Conservation (phyloP, 192 early-diverging fungal species). For the Lunasporangiospora selenospora region DNA sequence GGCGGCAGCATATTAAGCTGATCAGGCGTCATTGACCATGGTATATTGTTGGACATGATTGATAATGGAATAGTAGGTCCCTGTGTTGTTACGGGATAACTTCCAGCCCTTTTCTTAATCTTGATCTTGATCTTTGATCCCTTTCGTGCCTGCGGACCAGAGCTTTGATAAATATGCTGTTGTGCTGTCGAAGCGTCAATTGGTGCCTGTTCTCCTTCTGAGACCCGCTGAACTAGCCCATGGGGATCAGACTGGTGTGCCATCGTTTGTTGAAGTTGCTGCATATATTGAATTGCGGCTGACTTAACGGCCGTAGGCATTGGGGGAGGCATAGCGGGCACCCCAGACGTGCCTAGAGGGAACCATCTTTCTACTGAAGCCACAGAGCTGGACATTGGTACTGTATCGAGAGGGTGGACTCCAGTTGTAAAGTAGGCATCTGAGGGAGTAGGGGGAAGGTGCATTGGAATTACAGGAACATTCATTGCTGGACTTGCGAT, state of each 20-base stretch:
- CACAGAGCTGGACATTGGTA: neutral
- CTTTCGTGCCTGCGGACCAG: conserved; percentile 5
- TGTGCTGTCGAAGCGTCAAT: conserved; percentile 1
- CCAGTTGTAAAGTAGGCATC: conserved; percentile 6
- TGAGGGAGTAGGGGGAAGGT: conserved; percentile 5
- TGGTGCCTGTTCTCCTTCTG: neutral
- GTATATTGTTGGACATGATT: conserved; percentile 20
- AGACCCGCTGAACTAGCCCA: neutral
- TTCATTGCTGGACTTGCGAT: neutral
- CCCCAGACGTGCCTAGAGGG: neutral
- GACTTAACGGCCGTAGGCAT: conserved; percentile 14
- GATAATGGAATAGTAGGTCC: neutral
- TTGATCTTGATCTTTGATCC: conserved; percentile 23
- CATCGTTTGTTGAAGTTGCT: conserved; percentile 30
- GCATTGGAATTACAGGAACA: neutral
- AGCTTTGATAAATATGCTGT: neutral
- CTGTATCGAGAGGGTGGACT: conserved; percentile 21
- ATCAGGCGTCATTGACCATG: conserved; percentile 13
- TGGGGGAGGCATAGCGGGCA: conserved; percentile 1
- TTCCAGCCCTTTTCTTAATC: conserved; percentile 14
- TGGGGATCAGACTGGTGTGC: conserved; percentile 4
- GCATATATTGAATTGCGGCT: conserved; percentile 27
- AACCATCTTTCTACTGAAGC: neutral
- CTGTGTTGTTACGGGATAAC: conserved; percentile 7
- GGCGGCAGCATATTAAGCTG: conserved; percentile 6